These are phyloP conservation scores for Paecilomyces dactylethromorphus DNA, from an alignment of 2,329 filamentous ascomycete genomes.

Conservation along the genomic window DNA sequence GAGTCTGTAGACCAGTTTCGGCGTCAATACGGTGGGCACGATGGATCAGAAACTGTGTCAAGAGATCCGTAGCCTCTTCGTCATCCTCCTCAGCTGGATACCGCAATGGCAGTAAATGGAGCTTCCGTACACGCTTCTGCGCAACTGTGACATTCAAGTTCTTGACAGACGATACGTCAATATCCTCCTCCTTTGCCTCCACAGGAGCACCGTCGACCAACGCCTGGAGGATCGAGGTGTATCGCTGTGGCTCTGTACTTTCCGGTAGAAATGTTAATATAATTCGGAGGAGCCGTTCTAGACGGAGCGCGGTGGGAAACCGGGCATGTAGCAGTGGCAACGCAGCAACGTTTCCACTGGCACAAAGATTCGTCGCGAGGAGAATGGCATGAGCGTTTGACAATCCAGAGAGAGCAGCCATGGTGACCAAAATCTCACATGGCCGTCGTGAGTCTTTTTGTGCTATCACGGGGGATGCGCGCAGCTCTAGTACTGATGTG, in stretches of 20 bases:
- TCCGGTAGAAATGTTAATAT: slow-evolving; percentile 58
- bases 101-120: slow-evolving; percentile 45
- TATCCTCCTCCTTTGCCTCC: slow-evolving; percentile 19
- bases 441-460: slow-evolving; percentile 8
- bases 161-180: slow-evolving; percentile 43
- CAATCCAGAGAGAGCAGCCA: slow-evolving; percentile 35
- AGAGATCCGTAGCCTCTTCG: slow-evolving; percentile 39
- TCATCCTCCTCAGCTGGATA: slow-evolving; percentile 38
- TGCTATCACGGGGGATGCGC: background rate
- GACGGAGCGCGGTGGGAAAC: slow-evolving; percentile 41
- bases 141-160: slow-evolving; percentile 45
- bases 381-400: slow-evolving; percentile 53
- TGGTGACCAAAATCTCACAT: slow-evolving; percentile 20
- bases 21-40: slow-evolving; percentile 54
- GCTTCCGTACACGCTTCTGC: slow-evolving; percentile 45
- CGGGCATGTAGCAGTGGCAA: slow-evolving; percentile 47
- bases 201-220: slow-evolving; percentile 32
- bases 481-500: background rate
- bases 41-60: slow-evolving; percentile 54
- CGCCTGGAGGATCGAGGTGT: slow-evolving; percentile 42
- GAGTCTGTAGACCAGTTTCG: slow-evolving; percentile 51
- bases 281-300: slow-evolving; percentile 52
- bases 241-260: slow-evolving; percentile 45
- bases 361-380: slow-evolving; percentile 51
- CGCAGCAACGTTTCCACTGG: slow-evolving; percentile 46